Percentiles rank a stretch among this genome's conserved stretches.
Evolutionary conservation across 2,329 filamentous ascomycete species (phyloP).

Genomic region (Penicillium paneum): DNA sequence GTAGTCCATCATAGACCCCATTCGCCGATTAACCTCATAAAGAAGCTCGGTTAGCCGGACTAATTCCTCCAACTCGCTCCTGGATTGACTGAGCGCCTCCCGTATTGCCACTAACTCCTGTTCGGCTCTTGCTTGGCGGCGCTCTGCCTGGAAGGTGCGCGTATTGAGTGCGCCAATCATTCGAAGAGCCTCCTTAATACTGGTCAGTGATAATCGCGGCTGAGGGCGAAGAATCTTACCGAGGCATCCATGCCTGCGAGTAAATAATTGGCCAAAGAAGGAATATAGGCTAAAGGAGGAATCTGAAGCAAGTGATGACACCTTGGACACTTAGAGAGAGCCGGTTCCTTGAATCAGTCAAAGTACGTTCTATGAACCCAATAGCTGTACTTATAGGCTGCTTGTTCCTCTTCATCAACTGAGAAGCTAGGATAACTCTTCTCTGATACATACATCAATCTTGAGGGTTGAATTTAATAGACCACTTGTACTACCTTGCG

Average conservation of each 20-base stretch:
- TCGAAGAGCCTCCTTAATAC: constrained; percentile 6
- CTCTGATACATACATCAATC: too few relatives aligned
- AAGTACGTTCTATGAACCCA: too few relatives aligned
- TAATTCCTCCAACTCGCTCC: constrained; percentile 4
- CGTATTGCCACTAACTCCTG: constrained; percentile 2
- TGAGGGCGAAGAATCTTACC: not conserved
- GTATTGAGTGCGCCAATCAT: constrained; percentile 3
- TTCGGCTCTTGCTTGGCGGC: constrained; percentile 1
- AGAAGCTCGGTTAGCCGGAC: constrained; percentile 6
- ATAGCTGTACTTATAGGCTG: too few relatives aligned
- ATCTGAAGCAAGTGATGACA: not conserved
- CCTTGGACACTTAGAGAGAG: too few relatives aligned
- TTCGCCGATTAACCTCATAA: constrained; percentile 7
- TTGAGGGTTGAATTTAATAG: too few relatives aligned
- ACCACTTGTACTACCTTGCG: too few relatives aligned
- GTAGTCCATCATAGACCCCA: constrained; percentile 6
- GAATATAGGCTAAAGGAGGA: too few relatives aligned
- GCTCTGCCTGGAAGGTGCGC: not conserved
- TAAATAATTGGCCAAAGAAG: not conserved
- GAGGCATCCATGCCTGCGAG: not conserved
- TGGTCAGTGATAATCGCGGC: not conserved
- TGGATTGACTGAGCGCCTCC: not conserved
- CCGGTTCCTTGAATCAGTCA: too few relatives aligned
- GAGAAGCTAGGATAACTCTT: too few relatives aligned
- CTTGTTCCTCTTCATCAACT: too few relatives aligned